Conservation (phyloP, 208 protist species). For the Wallacemonas sp. region DNA sequence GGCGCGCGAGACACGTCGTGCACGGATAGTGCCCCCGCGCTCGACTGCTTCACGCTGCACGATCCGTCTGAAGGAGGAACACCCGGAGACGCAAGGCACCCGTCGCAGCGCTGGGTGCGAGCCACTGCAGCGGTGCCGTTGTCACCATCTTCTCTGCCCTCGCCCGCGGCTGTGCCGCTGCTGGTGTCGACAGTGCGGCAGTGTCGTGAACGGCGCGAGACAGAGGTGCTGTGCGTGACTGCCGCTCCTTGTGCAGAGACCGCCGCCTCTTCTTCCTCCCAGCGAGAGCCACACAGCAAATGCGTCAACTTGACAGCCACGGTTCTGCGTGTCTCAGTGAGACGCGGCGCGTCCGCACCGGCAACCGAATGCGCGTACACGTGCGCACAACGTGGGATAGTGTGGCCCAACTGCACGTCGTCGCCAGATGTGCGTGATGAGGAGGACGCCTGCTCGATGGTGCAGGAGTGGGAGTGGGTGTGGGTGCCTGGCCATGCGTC, state of each 20-base stretch:
- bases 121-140: not conserved
- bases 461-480: constrained; percentile 14
- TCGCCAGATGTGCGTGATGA: too few species aligned
- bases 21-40: not conserved
- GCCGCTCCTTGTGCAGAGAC: not conserved
- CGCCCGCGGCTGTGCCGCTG: not conserved
- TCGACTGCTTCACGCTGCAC: constrained; percentile 3
- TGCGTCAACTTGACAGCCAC: too few species aligned
- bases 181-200: constrained; percentile 1
- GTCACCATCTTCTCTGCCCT: too few species aligned
- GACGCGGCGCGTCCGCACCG: not conserved
- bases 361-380: not conserved
- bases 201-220: not conserved
- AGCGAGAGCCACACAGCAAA: too few species aligned
- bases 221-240: not conserved
- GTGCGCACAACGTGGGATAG: not conserved
- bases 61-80: not conserved
- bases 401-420: not conserved
- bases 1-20: not conserved
- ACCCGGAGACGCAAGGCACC: too few species aligned
- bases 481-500: not conserved
- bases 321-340: not conserved
- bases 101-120: constrained; percentile 10
- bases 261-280: not conserved
- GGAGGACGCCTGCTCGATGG: not conserved